These are phyloP conservation scores for Calonectria honghensis DNA, from an alignment of 2,329 filamentous ascomycete species.

Conservation along the genomic window DNA sequence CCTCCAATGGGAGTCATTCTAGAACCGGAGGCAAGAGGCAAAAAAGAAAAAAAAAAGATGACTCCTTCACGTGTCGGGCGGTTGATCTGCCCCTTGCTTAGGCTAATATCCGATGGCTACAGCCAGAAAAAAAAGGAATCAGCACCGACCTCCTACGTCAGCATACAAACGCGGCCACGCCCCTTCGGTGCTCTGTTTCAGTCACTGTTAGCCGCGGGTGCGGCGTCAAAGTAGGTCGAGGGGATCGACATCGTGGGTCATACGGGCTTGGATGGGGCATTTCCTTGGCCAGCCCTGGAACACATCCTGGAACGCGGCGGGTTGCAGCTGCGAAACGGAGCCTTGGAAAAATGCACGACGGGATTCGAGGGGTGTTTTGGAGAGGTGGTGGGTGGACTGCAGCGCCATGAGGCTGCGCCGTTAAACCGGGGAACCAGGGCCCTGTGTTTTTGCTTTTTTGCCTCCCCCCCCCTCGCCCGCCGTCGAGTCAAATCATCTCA, in stretches of 20 bases:
- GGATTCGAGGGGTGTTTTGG: conserved; percentile 31
- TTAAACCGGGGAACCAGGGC: conserved; percentile 41
- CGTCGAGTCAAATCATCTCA: conserved; percentile 12
- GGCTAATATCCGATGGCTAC: conserved; percentile 5
- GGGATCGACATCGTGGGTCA: conserved; percentile 48
- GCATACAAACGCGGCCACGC: conserved; percentile 16
- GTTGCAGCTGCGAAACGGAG: conserved; percentile 48
- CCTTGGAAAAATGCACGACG: conserved; percentile 38
- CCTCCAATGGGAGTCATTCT: background rate
- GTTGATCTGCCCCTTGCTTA: conserved; percentile 19
- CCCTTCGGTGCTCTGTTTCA: conserved; percentile 24
- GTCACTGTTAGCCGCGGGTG: conserved; percentile 41
- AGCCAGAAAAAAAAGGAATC: conserved; percentile 27
- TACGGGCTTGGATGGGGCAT: conserved; percentile 28
- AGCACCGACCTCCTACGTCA: background rate
- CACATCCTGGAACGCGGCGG: conserved; percentile 42
- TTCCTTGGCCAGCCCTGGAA: conserved; percentile 44
- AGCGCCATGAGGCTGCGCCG: conserved; percentile 44
- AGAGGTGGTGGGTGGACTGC: conserved; percentile 49
- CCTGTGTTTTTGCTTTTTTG: conserved; percentile 43
- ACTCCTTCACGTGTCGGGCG: conserved; percentile 16
- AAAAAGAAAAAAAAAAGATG: background rate
- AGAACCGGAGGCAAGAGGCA: conserved; percentile 22
- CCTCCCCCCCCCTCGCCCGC: background rate
- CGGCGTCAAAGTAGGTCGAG: conserved; percentile 49